Evolutionary conservation across 2,329 filamentous ascomycete species (phyloP).

Genomic region (Verticillium dahliae): DNA sequence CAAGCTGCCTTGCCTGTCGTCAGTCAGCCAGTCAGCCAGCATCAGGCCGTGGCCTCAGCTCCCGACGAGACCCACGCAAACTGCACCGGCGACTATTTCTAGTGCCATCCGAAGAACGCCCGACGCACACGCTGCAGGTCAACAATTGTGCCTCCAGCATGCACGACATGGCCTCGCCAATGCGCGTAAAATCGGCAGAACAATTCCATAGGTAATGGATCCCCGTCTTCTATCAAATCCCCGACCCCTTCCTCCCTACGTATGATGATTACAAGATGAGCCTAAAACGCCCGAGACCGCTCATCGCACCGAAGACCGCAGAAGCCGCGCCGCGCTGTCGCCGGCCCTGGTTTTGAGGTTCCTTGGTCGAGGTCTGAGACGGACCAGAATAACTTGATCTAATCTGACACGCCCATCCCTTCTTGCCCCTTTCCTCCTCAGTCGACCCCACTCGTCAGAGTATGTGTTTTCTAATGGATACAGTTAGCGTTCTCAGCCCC

Average conservation of each 20-base stretch:
- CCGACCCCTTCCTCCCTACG: not conserved
- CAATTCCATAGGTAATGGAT: not conserved
- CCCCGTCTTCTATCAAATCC: not conserved
- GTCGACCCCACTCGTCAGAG: not conserved
- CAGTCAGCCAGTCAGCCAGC: not conserved
- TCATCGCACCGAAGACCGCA: conserved; percentile 14
- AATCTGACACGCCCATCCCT: conserved; percentile 46
- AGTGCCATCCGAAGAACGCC: not conserved
- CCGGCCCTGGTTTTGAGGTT: conserved; percentile 40
- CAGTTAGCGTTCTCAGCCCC: conserved; percentile 35
- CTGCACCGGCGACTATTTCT: not conserved
- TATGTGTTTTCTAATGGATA: conserved; percentile 8
- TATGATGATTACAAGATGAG: conserved; percentile 34
- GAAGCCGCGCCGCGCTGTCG: conserved; percentile 39
- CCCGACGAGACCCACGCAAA: not conserved
- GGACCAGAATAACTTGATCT: conserved; percentile 52
- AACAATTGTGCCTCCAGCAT: not conserved
- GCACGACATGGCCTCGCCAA: no score
- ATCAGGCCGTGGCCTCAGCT: not conserved
- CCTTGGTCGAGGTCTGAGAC: conserved; percentile 29
- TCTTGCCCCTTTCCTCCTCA: conserved; percentile 8
- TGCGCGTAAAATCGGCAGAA: not conserved
- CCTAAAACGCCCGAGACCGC: conserved; percentile 21
- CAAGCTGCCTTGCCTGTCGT: not conserved
- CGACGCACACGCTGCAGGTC: not conserved